Evolutionary conservation across 768 basidiomycete species (phyloP), one percentile per base, ranked within the genome.

Genomic region (Scleroderma citrinum): DNA sequence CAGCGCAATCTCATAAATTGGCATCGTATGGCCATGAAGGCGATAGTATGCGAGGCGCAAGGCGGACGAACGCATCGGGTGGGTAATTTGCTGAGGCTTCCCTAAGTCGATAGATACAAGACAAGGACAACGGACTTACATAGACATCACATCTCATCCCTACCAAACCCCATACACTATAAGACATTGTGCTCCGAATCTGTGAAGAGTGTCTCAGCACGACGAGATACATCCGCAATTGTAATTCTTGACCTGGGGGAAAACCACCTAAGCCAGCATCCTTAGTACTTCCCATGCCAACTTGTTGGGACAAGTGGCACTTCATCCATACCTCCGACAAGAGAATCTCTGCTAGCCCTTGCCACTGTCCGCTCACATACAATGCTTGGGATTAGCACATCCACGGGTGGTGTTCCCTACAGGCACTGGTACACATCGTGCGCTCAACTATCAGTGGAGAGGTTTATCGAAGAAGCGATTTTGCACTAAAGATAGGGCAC

Each of bases 391-490:
- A 94, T 82, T 14, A 97, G 73, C 1, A 93, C 95, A 54, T 96
- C 94, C 50, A 85, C 85, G 0, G 89, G 84, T 0, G 90, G 63
- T 95, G 93, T 68, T 97, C 94, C 5, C 94, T 93, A 58, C 82
- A 80, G 36, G 87, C 86, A 34, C 92, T 88, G 6, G 90, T 87
- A 32, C 89, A 82, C 2, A 85, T 83, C n/a, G n/a, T n/a, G n/a
- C n/a, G n/a, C n/a, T n/a, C n/a, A n/a, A n/a, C n/a, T n/a, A n/a
- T n/a, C n/a, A n/a, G n/a, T n/a, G n/a, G n/a, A n/a, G n/a, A n/a
- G n/a, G 76, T 67, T 96, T 98, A 71, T 98, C 94, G 63, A 83
- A 89, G 78, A 91, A 96, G 30, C 95, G 75, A 58, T n/a, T 96
- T 96, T 77, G 71, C 5, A 82, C 77, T 50, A 79, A 81, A 49